Evolutionary conservation across 495 filamentous ascomycete genomes (phyloP).

Genomic region (Xylaria scruposa): DNA sequence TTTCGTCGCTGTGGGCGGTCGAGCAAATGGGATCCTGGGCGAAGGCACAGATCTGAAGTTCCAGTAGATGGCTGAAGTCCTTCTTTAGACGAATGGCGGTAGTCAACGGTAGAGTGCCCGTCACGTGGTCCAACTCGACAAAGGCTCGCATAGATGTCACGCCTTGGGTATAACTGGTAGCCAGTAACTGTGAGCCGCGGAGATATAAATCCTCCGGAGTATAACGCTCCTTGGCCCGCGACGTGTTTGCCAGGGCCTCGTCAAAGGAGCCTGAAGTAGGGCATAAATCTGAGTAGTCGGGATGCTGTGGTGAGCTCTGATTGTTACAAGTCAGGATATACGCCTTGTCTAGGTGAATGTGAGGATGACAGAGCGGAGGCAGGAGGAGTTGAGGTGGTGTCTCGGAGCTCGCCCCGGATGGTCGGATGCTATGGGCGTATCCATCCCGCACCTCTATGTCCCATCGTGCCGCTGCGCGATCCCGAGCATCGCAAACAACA

Average conservation of each 20-base stretch:
- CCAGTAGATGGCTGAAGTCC: conserved; percentile 59
- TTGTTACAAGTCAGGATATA: conserved; percentile 61
- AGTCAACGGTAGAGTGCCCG: conserved; percentile 63
- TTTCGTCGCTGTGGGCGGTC: conserved; percentile 51
- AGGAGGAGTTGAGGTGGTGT: conserved; percentile 49
- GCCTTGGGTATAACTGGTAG: conserved; percentile 68
- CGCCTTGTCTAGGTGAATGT: conserved; percentile 79
- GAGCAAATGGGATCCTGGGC: conserved; percentile 76
- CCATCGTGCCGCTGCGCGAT: neutral
- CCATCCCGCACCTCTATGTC: conserved; percentile 35
- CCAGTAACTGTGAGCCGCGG: conserved; percentile 69
- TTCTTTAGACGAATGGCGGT: conserved; percentile 64
- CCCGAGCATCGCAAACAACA: conserved; percentile 23
- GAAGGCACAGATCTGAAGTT: conserved; percentile 75
- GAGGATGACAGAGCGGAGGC: conserved; percentile 73
- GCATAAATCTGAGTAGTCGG: conserved; percentile 64
- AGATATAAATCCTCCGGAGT: conserved; percentile 63
- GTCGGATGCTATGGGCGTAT: conserved; percentile 25
- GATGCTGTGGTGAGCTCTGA: conserved; percentile 36
- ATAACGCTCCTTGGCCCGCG: conserved; percentile 67
- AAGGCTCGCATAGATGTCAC: conserved; percentile 77
- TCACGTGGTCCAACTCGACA: conserved; percentile 73
- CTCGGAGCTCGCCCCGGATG: conserved; percentile 19
- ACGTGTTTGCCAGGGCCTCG: conserved; percentile 69
- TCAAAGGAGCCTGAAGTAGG: conserved; percentile 66